Conservation (phyloP, 495 filamentous ascomycete genomes). For the Daldinia caldariorum region DNA sequence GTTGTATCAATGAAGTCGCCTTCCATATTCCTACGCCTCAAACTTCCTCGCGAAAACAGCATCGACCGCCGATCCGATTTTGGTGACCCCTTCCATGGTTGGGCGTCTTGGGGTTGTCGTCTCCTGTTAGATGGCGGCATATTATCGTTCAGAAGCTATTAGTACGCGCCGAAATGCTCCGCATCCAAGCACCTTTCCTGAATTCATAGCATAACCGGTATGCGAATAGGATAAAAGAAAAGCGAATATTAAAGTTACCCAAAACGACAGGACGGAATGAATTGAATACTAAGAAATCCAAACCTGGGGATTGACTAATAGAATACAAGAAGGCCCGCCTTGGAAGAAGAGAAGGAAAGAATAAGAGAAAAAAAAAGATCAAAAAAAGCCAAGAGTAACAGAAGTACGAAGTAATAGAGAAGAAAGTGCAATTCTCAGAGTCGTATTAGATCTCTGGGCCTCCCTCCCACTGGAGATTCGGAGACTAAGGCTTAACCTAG, state of each 20-base stretch:
- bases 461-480: constrained; percentile 41
- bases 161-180: constrained; percentile 41
- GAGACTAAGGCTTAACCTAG: constrained; percentile 34
- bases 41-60: constrained; percentile 16
- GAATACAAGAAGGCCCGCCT: constrained; percentile 46
- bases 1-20: constrained; percentile 1
- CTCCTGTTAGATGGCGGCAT: constrained; percentile 41
- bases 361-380: constrained; percentile 35
- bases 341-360: constrained; percentile 44
- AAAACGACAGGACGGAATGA: constrained; percentile 35
- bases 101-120: constrained; percentile 30
- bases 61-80: constrained; percentile 29
- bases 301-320: constrained; percentile 31
- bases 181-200: constrained; percentile 38
- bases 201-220: constrained; percentile 41
- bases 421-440: constrained; percentile 44
- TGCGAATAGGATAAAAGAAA: constrained; percentile 27
- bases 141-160: constrained; percentile 24
- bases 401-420: constrained; percentile 42
- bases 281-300: constrained; percentile 38
- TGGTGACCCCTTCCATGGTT: constrained; percentile 25
- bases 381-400: constrained; percentile 36
- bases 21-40: background rate
- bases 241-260: constrained; percentile 22
- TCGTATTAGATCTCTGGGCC: constrained; percentile 48